phyloP scores from a whole-genome alignment of 2,329 filamentous ascomycete species.

The Bipolaris oryzae region DNA sequence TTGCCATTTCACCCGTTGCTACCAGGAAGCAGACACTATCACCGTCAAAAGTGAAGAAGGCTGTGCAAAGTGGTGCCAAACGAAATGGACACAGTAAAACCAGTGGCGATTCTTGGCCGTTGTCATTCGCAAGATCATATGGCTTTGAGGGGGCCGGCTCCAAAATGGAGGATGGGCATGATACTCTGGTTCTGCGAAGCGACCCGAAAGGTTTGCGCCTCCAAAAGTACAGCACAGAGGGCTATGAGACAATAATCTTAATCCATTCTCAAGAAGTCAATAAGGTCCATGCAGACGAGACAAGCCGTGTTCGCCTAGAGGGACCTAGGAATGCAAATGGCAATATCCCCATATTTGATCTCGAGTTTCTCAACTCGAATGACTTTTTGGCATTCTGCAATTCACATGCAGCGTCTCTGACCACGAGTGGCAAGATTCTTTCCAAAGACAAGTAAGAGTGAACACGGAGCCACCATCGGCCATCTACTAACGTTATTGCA shows the following conservation, averaged over 20 bases:
- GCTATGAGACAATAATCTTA: not conserved
- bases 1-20: slow-evolving; percentile 15
- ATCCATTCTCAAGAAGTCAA: slow-evolving; percentile 22
- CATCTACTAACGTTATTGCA: slow-evolving; percentile 10
- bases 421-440: not conserved
- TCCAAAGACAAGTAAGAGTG: slow-evolving; percentile 4
- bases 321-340: slow-evolving; percentile 18
- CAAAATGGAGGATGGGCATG: not conserved
- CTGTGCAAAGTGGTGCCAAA: slow-evolving; percentile 4
- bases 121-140: slow-evolving; percentile 28
- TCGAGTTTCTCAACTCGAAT: slow-evolving; percentile 24
- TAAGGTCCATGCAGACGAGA: slow-evolving; percentile 20
- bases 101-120: slow-evolving; percentile 14
- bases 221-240: slow-evolving; percentile 3
- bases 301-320: slow-evolving; percentile 26
- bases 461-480: not conserved
- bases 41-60: slow-evolving; percentile 6
- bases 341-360: slow-evolving; percentile 22
- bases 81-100: not conserved
- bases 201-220: slow-evolving; percentile 7
- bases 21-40: not conserved
- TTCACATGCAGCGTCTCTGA: not conserved
- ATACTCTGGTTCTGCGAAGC: slow-evolving; percentile 3
- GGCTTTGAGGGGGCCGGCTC: slow-evolving; percentile 5
- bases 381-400: slow-evolving; percentile 22